Evolutionary conservation across 2,329 filamentous ascomycete species (phyloP).

Genomic region (Aspergillus puulaauensis): DNA sequence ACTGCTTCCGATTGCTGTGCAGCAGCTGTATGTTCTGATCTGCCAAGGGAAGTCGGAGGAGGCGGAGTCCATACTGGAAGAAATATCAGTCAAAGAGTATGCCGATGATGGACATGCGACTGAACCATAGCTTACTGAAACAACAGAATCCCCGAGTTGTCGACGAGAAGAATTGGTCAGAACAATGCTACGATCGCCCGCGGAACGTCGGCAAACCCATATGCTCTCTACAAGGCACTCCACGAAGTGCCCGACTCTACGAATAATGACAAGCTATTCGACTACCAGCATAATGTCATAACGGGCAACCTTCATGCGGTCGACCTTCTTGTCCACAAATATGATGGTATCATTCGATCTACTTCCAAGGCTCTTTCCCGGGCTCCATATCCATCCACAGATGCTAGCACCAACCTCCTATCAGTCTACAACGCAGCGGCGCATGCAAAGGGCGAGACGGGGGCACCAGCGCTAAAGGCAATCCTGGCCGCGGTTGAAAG

Average conservation of each 20-base stretch:
- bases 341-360: constrained; percentile 57
- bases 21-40: constrained; percentile 60
- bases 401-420: constrained; percentile 54
- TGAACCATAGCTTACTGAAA: constrained; percentile 9
- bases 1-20: constrained; percentile 59
- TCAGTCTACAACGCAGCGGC: constrained; percentile 74
- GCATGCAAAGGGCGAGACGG: constrained; percentile 57
- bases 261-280: constrained; percentile 57
- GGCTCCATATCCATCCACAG: constrained; percentile 49
- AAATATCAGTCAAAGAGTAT: constrained; percentile 54
- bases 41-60: constrained; percentile 56
- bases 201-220: constrained; percentile 54
- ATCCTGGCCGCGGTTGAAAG: constrained; percentile 70
- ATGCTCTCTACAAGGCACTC: constrained; percentile 57
- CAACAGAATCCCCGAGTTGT: constrained; percentile 55
- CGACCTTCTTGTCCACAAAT: constrained; percentile 61
- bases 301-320: constrained; percentile 56
- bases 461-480: constrained; percentile 67
- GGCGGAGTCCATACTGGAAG: constrained; percentile 52
- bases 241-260: constrained; percentile 48
- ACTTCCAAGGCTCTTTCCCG: constrained; percentile 52
- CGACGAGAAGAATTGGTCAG: constrained; percentile 60
- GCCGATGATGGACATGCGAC: not conserved
- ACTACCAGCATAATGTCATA: constrained; percentile 56
- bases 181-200: constrained; percentile 57